phyloP scores from a whole-genome alignment of 2,329 filamentous ascomycete genomes.

The Cadophora sp. region DNA sequence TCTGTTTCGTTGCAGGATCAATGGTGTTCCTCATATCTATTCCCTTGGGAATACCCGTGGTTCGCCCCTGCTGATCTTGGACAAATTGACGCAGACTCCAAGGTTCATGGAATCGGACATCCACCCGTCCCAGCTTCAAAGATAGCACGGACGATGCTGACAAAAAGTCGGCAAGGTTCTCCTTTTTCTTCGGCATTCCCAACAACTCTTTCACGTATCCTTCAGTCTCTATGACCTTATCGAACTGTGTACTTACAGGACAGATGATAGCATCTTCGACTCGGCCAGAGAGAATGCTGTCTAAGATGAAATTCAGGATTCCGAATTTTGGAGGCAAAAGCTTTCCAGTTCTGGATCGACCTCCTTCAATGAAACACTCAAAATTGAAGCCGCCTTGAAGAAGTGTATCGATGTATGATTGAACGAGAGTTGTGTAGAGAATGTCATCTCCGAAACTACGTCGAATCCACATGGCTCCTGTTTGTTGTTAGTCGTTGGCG shows the following conservation, averaged over 20 bases:
- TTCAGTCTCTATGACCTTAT: slow-evolving; percentile 98
- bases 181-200: slow-evolving; percentile 93
- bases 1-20: slow-evolving; percentile 52
- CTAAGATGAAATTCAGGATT: slow-evolving; percentile 88
- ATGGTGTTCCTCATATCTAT: slow-evolving; percentile 55
- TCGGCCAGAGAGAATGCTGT: slow-evolving; percentile 85
- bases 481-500: slow-evolving; percentile 12
- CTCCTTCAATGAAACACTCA: slow-evolving; percentile 97
- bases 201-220: slow-evolving; percentile 95
- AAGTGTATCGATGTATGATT: slow-evolving; percentile 92
- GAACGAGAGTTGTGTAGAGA: slow-evolving; percentile 90
- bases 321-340: slow-evolving; percentile 94
- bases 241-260: slow-evolving; percentile 96
- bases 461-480: slow-evolving; percentile 92
- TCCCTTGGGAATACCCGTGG: slow-evolving; percentile 56
- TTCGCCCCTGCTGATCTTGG: slow-evolving; percentile 71
- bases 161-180: slow-evolving; percentile 91
- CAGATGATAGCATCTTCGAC: slow-evolving; percentile 93
- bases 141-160: slow-evolving; percentile 85
- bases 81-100: slow-evolving; percentile 91
- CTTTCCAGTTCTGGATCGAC: slow-evolving; percentile 91
- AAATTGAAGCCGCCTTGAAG: slow-evolving; percentile 92
- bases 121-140: slow-evolving; percentile 86
- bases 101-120: slow-evolving; percentile 94
- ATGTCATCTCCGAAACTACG: slow-evolving; percentile 91